Base-by-base conservation (phyloP, 257 asterid genomes). In the Scutellaria barbata region DNA sequence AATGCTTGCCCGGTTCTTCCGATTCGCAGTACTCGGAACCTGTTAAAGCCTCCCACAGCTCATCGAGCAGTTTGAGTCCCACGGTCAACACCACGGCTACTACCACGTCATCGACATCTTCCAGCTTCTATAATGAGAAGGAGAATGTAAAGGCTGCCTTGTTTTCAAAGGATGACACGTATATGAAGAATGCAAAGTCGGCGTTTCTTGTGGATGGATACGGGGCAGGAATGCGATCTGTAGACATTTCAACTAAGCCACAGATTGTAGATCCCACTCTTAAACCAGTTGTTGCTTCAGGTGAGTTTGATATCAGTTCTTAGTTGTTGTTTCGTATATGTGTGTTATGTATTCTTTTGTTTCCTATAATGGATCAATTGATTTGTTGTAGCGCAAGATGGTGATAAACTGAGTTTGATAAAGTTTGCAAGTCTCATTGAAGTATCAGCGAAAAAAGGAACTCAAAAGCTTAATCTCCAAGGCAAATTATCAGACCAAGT, bases 401-500 rank as follows among this genome's bases (percentile, higher is more conserved):
- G 95, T 77, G 98, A 84, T 11, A 93, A 90, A 74, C 68, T 93
- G 62, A 87, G 95, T 67, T 82, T 90, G 60, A 83, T 93, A 46
- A 93, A 88, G 79, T 86, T 93, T 12, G 98, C 98, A 10, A 80
- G 96, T 75, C 80, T 93, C 47, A 88, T 90, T 59, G 95, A 93
- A 67, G 86, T 87, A 25, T 85, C 92, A 12, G 88, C 94, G 1
- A 93, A 90, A 88, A 93, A 86, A 76, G 95, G 89, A 71, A 88
- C 83, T 43, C 69, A 57, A 62, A 87, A 90, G 63, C 86, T 93
- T 25, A 79, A 51, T 48, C 92, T 93, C 35, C 79, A 64, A 56
- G 88, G 81, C 22, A 90, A 77, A 69, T 80, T 93, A 79, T 73
- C 85, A 7, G 98, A 93, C 18, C 98, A 90, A 59, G 75, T 90